Evolutionary conservation across 768 basidiomycete species (phyloP).

Genomic region (Phlegmacium glaucopus): DNA sequence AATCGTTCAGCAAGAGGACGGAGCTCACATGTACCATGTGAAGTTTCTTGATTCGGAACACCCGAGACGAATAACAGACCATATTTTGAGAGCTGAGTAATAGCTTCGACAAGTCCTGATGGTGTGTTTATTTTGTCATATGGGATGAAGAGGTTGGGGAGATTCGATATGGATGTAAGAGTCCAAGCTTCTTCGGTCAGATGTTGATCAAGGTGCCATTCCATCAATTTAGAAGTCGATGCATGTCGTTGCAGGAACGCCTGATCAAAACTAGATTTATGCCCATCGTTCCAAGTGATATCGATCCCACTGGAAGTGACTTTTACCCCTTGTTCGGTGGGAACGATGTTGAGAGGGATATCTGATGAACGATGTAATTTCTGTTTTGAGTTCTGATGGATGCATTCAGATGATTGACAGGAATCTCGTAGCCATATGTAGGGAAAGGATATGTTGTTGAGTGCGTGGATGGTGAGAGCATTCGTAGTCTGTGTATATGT

Average conservation of each 20-base stretch:
- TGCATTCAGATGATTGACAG: slow-evolving; percentile 67
- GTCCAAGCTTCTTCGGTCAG: slow-evolving; percentile 43
- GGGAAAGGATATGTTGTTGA: slow-evolving; percentile 48
- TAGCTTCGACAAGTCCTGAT: slow-evolving; percentile 48
- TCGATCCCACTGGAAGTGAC: slow-evolving; percentile 42
- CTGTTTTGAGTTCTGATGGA: slow-evolving; percentile 78
- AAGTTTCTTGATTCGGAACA: slow-evolving; percentile 63
- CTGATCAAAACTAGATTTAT: slow-evolving; percentile 50
- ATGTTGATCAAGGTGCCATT: slow-evolving; percentile 43
- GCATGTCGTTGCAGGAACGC: slow-evolving; percentile 51
- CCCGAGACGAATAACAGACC: slow-evolving; percentile 72
- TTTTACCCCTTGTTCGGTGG: slow-evolving; percentile 35
- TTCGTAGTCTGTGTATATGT: slow-evolving; percentile 22
- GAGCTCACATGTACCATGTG: slow-evolving; percentile 62
- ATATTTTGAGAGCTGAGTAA: slow-evolving; percentile 66
- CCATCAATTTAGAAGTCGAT: slow-evolving; percentile 26
- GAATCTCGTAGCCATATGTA: slow-evolving; percentile 84
- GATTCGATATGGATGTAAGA: slow-evolving; percentile 28
- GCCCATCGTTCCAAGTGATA: slow-evolving; percentile 55
- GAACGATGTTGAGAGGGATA: slow-evolving; percentile 47
- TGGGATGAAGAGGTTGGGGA: slow-evolving; percentile 46
- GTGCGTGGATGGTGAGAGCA: slow-evolving; percentile 33
- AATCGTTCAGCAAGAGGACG: slow-evolving; percentile 62
- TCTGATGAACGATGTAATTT: slow-evolving; percentile 73
- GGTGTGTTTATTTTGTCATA: slow-evolving; percentile 50